phyloP scores from a whole-genome alignment of 1,284 basidiomycete genomes.

The Marasmius sp. region DNA sequence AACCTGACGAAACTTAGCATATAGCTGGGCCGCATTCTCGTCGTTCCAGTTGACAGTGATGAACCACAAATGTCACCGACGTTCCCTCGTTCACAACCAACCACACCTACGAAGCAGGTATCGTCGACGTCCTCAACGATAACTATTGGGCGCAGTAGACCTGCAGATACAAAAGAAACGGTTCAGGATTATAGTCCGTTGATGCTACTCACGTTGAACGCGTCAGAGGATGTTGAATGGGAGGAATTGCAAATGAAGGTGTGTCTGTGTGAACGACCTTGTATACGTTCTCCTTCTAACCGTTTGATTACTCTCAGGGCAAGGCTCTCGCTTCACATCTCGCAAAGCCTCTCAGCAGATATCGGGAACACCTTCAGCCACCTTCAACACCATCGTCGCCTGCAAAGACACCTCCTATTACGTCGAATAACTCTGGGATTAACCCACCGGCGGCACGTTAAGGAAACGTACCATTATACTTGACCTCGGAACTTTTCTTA shows the following conservation, averaged over 20 bases:
- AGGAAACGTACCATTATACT: too few relatives aligned
- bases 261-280: slow-evolving; percentile 11
- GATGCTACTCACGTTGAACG: slow-evolving; percentile 69
- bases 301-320: slow-evolving; percentile 38
- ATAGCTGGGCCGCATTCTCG: slow-evolving; percentile 69
- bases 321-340: slow-evolving; percentile 47
- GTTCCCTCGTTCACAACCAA: slow-evolving; percentile 13
- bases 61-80: slow-evolving; percentile 21
- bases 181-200: slow-evolving; percentile 33
- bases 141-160: background rate
- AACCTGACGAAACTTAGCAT: slow-evolving; percentile 9
- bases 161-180: background rate
- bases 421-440: slow-evolving; percentile 19
- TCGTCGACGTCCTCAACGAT: background rate
- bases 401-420: slow-evolving; percentile 30
- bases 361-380: slow-evolving; percentile 34
- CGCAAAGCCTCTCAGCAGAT: slow-evolving; percentile 40
- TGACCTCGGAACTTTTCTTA: too few relatives aligned
- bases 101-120: background rate
- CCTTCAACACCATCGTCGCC: slow-evolving; percentile 27
- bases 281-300: background rate
- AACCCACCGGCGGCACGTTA: slow-evolving; percentile 5
- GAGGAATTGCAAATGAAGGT: slow-evolving; percentile 64
- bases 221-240: slow-evolving; percentile 59
- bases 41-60: slow-evolving; percentile 56